phyloP scores from a whole-genome alignment of 176 grass and related monocot species.

The Oryza australiensis region DNA sequence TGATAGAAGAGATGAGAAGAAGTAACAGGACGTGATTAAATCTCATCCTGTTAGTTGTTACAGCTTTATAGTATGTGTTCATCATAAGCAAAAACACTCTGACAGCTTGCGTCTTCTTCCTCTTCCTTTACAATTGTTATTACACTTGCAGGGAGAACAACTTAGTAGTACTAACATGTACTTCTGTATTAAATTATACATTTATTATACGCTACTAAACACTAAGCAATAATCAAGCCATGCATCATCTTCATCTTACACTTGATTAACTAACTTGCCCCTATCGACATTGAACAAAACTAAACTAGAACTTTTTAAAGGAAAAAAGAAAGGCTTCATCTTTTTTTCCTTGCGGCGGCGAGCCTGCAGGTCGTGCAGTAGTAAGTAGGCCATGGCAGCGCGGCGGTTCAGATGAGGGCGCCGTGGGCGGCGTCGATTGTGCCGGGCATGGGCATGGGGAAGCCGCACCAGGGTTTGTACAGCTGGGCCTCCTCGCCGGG shows the following conservation, averaged over 20 bases:
- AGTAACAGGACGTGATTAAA: neutral
- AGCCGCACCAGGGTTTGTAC: constrained; percentile 30
- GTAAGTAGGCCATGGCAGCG: too few relatives aligned
- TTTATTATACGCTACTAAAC: too few relatives aligned
- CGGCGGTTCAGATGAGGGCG: neutral
- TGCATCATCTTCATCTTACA: too few relatives aligned
- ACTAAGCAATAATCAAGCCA: neutral
- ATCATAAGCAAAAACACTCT: neutral
- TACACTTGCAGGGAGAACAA: neutral
- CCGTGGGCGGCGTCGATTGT: neutral
- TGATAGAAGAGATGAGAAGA: neutral
- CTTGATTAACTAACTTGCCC: neutral
- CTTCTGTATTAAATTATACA: neutral
- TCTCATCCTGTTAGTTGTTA: neutral
- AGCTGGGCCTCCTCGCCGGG: constrained; percentile 16
- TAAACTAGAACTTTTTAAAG: neutral
- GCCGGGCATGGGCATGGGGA: constrained; percentile 24
- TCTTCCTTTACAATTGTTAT: neutral
- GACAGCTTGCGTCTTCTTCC: neutral
- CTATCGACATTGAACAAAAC: neutral
- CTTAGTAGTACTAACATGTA: neutral
- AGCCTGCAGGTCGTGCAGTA: too few relatives aligned
- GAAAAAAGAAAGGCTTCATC: neutral
- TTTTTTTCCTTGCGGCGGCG: neutral
- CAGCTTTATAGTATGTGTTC: neutral